Evolutionary conservation across 2,329 filamentous ascomycete genomes (phyloP).

Genomic region (Daldinia sp.): DNA sequence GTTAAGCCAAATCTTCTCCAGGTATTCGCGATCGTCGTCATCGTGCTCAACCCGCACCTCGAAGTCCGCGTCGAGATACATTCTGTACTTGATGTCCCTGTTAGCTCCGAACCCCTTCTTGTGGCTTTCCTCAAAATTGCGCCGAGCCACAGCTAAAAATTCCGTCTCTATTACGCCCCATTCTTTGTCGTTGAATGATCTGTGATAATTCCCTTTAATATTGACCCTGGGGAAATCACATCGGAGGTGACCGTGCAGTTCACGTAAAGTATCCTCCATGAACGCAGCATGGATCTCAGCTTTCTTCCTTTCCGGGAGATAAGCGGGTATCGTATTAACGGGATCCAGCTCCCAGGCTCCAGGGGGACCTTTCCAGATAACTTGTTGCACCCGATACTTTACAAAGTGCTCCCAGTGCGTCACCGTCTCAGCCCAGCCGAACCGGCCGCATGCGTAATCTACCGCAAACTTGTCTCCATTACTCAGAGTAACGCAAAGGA

Average conservation of each 20-base stretch:
- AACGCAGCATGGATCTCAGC: neutral
- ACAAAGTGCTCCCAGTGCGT: slow-evolving; percentile 6
- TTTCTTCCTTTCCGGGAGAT: neutral
- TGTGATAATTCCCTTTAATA: no score
- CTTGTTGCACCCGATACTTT: neutral
- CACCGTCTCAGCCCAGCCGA: slow-evolving; percentile 1
- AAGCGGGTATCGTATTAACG: neutral
- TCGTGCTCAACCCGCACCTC: neutral
- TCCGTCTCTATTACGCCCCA: neutral
- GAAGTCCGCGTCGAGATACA: neutral
- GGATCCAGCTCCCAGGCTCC: neutral
- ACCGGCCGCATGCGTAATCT: slow-evolving; percentile 4
- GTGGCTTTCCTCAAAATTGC: neutral
- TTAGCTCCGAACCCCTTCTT: neutral
- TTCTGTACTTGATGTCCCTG: neutral
- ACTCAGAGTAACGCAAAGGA: neutral
- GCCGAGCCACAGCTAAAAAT: neutral
- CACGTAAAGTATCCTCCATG: no score
- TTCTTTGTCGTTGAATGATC: neutral
- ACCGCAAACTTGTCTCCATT: slow-evolving; percentile 10
- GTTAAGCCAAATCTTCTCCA: neutral
- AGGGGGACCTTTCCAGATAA: neutral
- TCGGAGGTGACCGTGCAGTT: neutral
- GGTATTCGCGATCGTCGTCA: neutral
- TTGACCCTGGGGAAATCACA: no score